These are phyloP conservation scores for Baeospora myosura DNA, from an alignment of 1,284 basidiomycete species.

Conservation along the genomic window DNA sequence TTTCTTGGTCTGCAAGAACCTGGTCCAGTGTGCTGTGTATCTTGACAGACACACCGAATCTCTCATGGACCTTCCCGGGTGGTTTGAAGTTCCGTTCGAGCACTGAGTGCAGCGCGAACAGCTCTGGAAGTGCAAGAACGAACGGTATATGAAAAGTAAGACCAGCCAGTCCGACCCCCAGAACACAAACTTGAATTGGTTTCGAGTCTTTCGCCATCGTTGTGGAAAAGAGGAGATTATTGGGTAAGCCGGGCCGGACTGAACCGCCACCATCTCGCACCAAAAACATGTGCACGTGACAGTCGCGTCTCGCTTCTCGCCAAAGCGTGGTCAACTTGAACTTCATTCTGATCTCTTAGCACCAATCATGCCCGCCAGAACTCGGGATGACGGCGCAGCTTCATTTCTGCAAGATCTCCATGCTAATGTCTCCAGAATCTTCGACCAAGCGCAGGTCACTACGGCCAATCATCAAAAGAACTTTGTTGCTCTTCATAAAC, in stretches of 20 bases:
- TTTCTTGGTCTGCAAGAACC: constrained; percentile 49
- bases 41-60: constrained; percentile 52
- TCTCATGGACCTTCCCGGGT: constrained; percentile 55
- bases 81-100: constrained; percentile 53
- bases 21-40: constrained; percentile 50
- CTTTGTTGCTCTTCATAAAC: constrained; percentile 77
- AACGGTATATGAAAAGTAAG: constrained; percentile 78
- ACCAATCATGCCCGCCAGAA: no score
- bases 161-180: constrained; percentile 71
- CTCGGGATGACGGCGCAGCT: no score
- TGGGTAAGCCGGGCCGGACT: no score
- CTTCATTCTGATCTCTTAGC: no score
- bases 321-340: no score
- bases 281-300: neutral
- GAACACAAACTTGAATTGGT: constrained; percentile 63
- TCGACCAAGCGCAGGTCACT: constrained; percentile 77
- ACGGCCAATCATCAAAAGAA: constrained; percentile 84
- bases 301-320: no score
- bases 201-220: constrained; percentile 22
- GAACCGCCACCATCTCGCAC: neutral
- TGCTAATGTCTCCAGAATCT: constrained; percentile 29
- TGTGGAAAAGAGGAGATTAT: neutral
- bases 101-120: constrained; percentile 68
- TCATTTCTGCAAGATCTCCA: constrained; percentile 16
- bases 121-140: constrained; percentile 64